Evolutionary conservation across 2,329 filamentous ascomycete species (phyloP), one percentile per base, ranked within the genome.

Genomic region (Ophiocordyceps camponoti-saundersi): DNA sequence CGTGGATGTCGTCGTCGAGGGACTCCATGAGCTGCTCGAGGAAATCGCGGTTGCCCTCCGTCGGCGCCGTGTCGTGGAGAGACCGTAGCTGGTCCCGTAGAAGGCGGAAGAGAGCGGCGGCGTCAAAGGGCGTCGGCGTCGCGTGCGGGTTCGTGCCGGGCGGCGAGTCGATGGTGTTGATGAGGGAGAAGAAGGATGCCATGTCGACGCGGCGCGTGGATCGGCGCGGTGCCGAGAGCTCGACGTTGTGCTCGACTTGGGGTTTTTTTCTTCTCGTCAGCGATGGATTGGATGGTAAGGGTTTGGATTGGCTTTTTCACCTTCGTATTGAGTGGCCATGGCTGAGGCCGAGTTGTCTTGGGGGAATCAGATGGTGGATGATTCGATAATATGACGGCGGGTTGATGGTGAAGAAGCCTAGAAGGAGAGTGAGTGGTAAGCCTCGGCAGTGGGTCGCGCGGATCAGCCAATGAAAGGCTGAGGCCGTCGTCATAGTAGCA

Each of bases 241-340:
- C 68, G 61, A 81, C 75, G 59, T 75, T 75, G 65, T 82, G 78
- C 59, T 82, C 78, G 59, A 82, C 78, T 82, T 47, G 18, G 32
- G 6, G 32, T 16, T 16, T 39, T 39, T 15, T 32, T 15, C 3
- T 12, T 3, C 3, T 32, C 30, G 11, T 15, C 11, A 12, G 10
- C 3, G 30, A 32, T 32, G 32, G 13, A 11, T 4, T 3, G 15
- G 15, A 36, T 10, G 32, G 32, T 15, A 36, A 6, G 6, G 29
- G 29, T 30, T 30, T 30, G 12, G 29, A 12, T 30, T 30, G 11
- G 5, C 13, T 32, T 32, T 3, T 3, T 32, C 59, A 71, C 74
- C 65, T 67, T 78, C 74, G 60, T 78, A 78, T 53, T 73, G 73
- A 18, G 68, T 75, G 45, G 73, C 64, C 73, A 77, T 77, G 53